Base-by-base conservation (phyloP, 2,329 filamentous ascomycete genomes). In the Akanthomyces muscarius region DNA sequence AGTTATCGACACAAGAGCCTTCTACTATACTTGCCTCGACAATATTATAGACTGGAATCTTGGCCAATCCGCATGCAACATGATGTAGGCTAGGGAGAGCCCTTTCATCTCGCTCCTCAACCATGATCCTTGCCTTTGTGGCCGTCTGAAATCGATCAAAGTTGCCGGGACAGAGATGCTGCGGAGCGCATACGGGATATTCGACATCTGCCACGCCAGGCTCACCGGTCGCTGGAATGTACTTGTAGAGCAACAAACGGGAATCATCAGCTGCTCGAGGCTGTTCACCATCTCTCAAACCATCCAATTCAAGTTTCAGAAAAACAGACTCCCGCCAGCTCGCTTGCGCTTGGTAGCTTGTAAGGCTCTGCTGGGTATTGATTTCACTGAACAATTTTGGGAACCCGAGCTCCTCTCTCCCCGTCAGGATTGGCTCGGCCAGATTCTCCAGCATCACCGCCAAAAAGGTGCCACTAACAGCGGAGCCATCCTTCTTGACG, bases 381-480 rank as follows among this genome's bases (percentile, higher is more conserved):
- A 87, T 76, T 0, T 79, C 73, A n/a, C 79, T 79, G 65, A 77
- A 87, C n/a, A n/a, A n/a, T n/a, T n/a, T n/a, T n/a, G n/a, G n/a
- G n/a, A n/a, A n/a, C n/a, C n/a, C n/a, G n/a, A n/a, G n/a, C n/a
- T n/a, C n/a, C n/a, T n/a, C n/a, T n/a, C n/a, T n/a, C n/a, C n/a
- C n/a, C n/a, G n/a, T n/a, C n/a, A n/a, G 70, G 50, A 89, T 86
- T 0, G 86, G 83, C 65, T 89, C 86, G 0, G 84, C 74, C 2
- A 84, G 70, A 57, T 75, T 80, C 69, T 89, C 86, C 65, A 89
- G 84, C 0, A 41, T 54, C 4, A 54, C 51, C 6, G 30, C 4
- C n/a, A 41, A 3, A 3, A 38, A 54, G 3, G 51, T 28, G 11
- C 33, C n/a, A 13, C 1, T 18, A 11, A 54, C 33, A 14, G 30